These are phyloP conservation scores for Yarrowia sp. DNA, from an alignment of 805 yeast species.

Conservation along the genomic window DNA sequence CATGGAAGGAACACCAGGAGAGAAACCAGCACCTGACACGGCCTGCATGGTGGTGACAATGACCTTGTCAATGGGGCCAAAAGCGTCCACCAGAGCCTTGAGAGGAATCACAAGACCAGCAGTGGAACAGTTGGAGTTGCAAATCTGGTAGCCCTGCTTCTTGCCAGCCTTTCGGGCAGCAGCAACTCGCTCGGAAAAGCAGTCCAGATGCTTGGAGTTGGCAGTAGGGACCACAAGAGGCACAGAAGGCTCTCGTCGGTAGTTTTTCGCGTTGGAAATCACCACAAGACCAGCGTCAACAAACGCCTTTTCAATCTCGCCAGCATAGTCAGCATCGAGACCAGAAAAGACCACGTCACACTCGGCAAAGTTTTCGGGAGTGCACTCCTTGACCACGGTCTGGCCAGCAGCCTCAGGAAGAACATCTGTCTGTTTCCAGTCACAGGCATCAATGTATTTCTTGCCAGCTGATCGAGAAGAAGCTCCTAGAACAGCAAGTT, in stretches of 20 bases:
- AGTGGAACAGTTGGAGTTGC: slow-evolving; percentile 97
- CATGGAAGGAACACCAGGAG: slow-evolving; percentile 96
- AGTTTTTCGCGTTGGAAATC: slow-evolving; percentile 93
- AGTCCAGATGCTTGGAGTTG: slow-evolving; percentile 82
- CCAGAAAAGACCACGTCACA: slow-evolving; percentile 97
- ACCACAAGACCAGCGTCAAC: slow-evolving; percentile 77
- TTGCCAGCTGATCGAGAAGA: slow-evolving; percentile 92
- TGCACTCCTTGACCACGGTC: slow-evolving; percentile 73
- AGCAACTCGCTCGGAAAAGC: slow-evolving; percentile 57
- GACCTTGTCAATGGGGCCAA: slow-evolving; percentile 85
- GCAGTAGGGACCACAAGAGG: slow-evolving; percentile 95
- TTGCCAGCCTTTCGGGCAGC: slow-evolving; percentile 55
- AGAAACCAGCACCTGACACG: slow-evolving; percentile 96
- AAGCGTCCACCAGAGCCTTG: slow-evolving; percentile 83
- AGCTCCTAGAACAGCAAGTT: slow-evolving; percentile 83
- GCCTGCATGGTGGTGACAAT: slow-evolving; percentile 95
- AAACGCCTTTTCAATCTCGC: slow-evolving; percentile 83
- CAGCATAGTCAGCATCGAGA: slow-evolving; percentile 88
- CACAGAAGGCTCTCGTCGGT: slow-evolving; percentile 80
- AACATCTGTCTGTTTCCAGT: slow-evolving; percentile 89
- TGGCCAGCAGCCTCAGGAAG: slow-evolving; percentile 66
- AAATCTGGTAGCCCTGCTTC: slow-evolving; percentile 70
- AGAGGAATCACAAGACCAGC: slow-evolving; percentile 97
- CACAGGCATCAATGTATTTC: slow-evolving; percentile 74
- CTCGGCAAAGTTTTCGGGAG: slow-evolving; percentile 67